phyloP scores from a whole-genome alignment of 306 rosid genomes.

The Malus orientalis region DNA sequence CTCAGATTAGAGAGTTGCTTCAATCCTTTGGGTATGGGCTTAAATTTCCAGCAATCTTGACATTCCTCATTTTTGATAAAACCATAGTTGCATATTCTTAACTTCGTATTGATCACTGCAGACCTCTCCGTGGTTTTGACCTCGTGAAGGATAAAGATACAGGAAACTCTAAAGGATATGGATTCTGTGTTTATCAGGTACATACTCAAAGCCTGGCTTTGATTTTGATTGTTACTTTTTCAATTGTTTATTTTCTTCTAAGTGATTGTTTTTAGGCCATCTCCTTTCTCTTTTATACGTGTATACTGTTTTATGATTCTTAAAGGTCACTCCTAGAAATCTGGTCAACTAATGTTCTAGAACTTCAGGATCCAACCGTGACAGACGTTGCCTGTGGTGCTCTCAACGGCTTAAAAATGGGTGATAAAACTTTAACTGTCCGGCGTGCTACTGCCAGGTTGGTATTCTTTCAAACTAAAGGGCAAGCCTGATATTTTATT shows the following conservation, averaged over 20 bases:
- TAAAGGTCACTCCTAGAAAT: slow-evolving; percentile 2
- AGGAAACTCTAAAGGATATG: slow-evolving; percentile 82
- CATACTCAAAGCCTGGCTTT: slow-evolving; percentile 8
- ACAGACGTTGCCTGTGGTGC: slow-evolving; percentile 76
- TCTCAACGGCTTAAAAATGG: slow-evolving; percentile 80
- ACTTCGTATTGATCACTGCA: slow-evolving; percentile 26
- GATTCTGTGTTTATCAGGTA: slow-evolving; percentile 77
- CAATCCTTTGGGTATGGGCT: slow-evolving; percentile 65
- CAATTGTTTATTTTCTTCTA: neutral
- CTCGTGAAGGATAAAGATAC: slow-evolving; percentile 77
- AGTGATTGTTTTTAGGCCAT: neutral
- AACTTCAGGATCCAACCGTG: slow-evolving; percentile 62
- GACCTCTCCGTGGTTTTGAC: slow-evolving; percentile 68
- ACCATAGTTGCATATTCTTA: slow-evolving; percentile 13
- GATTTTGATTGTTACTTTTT: slow-evolving; percentile 12
- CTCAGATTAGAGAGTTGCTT: slow-evolving; percentile 61
- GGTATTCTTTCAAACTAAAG: slow-evolving; percentile 9
- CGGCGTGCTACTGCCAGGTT: slow-evolving; percentile 74
- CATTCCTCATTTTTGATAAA: neutral
- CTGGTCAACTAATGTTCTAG: slow-evolving; percentile 16
- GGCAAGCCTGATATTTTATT: neutral
- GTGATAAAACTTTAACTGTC: slow-evolving; percentile 77
- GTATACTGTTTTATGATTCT: neutral
- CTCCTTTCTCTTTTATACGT: neutral
- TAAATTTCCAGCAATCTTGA: neutral